Conservation (phyloP, 257 asterid genomes). For the Cinchona pubescens region DNA sequence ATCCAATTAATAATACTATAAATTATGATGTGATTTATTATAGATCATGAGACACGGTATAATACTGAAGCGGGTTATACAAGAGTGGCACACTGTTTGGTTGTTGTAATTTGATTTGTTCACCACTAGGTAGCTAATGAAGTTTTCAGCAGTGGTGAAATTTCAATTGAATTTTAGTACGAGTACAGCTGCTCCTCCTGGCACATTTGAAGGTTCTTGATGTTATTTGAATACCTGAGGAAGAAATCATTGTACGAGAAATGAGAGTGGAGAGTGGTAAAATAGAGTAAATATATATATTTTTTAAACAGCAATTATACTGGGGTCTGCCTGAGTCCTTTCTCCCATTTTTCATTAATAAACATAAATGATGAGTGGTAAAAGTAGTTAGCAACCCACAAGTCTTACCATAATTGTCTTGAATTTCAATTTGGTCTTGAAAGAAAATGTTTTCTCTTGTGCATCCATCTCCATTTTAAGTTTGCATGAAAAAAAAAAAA, state of each 20-base stretch:
- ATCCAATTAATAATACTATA: too few relatives aligned
- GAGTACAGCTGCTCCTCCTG: slow-evolving; percentile 5
- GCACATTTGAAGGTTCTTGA: not conserved
- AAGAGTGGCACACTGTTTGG: too few relatives aligned
- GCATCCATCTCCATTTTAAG: too few relatives aligned
- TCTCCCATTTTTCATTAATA: not conserved
- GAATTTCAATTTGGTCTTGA: not conserved
- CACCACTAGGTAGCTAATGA: not conserved
- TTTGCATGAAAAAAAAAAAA: not conserved
- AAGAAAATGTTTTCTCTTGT: not conserved
- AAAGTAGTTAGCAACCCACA: not conserved
- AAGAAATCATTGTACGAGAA: slow-evolving; percentile 9
- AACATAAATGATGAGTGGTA: not conserved
- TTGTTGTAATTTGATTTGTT: not conserved
- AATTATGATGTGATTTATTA: too few relatives aligned
- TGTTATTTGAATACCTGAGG: not conserved
- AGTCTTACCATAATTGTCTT: not conserved
- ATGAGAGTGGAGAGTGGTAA: not conserved
- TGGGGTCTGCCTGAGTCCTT: too few relatives aligned
- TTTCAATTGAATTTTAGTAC: slow-evolving; percentile 9
- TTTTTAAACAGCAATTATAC: too few relatives aligned
- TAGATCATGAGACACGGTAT: too few relatives aligned
- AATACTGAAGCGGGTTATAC: too few relatives aligned
- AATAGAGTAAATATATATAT: too few relatives aligned
- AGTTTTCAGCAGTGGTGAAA: not conserved